phyloP scores from a whole-genome alignment of 495 filamentous ascomycete genomes.

The Hypoxylon intermedium region DNA sequence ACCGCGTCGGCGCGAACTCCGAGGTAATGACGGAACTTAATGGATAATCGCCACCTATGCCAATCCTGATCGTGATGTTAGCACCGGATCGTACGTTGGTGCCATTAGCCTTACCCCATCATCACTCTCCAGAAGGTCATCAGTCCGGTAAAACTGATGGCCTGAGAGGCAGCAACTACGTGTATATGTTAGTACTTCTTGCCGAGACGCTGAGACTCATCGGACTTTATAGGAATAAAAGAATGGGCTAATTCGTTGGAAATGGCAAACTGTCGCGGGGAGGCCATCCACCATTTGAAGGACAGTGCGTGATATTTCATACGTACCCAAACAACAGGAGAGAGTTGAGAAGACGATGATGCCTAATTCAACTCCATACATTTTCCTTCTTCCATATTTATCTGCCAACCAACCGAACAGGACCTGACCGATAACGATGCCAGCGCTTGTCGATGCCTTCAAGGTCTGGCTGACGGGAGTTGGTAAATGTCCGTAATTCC shows the following conservation, averaged over 20 bases:
- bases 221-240: too few relatives aligned
- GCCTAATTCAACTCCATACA: slow-evolving; percentile 80
- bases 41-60: slow-evolving; percentile 79
- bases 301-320: neutral
- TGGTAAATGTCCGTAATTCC: slow-evolving; percentile 60
- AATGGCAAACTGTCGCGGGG: too few relatives aligned
- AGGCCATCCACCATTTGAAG: too few relatives aligned
- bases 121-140: slow-evolving; percentile 81
- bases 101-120: slow-evolving; percentile 59
- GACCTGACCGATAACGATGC: slow-evolving; percentile 76
- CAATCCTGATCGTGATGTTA: slow-evolving; percentile 48
- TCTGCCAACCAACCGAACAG: slow-evolving; percentile 75
- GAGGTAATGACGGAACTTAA: slow-evolving; percentile 81
- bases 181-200: slow-evolving; percentile 15
- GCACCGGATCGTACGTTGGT: slow-evolving; percentile 16
- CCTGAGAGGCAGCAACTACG: slow-evolving; percentile 62
- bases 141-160: slow-evolving; percentile 72
- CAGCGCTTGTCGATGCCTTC: slow-evolving; percentile 76
- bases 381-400: slow-evolving; percentile 71
- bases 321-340: slow-evolving; percentile 31
- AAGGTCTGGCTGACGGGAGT: slow-evolving; percentile 69
- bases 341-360: slow-evolving; percentile 64
- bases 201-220: too few relatives aligned
- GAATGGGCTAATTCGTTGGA: too few relatives aligned
- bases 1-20: slow-evolving; percentile 85